Conservation (phyloP, 1,284 basidiomycete species). For the Fomes fomentarius region DNA sequence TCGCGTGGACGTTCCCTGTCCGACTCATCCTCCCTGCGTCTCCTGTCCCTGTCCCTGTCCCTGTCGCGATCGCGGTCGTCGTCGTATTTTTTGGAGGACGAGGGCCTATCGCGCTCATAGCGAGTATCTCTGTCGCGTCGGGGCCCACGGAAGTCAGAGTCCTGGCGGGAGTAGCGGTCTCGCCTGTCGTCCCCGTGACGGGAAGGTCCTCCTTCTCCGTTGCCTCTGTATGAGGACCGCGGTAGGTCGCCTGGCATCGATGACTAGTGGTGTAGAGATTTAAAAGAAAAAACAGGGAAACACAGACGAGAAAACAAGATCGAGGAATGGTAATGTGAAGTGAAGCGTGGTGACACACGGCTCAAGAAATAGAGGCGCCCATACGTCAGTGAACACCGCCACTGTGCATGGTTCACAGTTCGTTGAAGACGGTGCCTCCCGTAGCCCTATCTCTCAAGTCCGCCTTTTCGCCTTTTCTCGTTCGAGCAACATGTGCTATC, state of each 20-base stretch:
- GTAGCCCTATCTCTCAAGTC: too few relatives aligned
- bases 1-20: conserved; percentile 29
- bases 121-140: conserved; percentile 8
- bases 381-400: too few relatives aligned
- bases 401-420: too few relatives aligned
- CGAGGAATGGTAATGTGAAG: too few relatives aligned
- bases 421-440: too few relatives aligned
- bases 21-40: conserved; percentile 12
- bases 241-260: conserved; percentile 20
- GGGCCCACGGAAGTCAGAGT: conserved; percentile 14
- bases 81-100: background rate
- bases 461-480: too few relatives aligned
- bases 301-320: background rate
- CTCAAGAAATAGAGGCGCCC: too few relatives aligned
- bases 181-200: conserved; percentile 16
- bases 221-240: conserved; percentile 1
- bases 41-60: conserved; percentile 9
- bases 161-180: conserved; percentile 14
- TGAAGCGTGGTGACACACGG: too few relatives aligned
- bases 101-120: conserved; percentile 5
- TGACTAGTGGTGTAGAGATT: background rate
- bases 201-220: conserved; percentile 3
- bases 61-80: conserved; percentile 15
- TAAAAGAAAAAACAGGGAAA: background rate
- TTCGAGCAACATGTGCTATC: too few relatives aligned